Base-by-base conservation (phyloP, 2,329 filamentous ascomycete species). In the Exophiala sideris region DNA sequence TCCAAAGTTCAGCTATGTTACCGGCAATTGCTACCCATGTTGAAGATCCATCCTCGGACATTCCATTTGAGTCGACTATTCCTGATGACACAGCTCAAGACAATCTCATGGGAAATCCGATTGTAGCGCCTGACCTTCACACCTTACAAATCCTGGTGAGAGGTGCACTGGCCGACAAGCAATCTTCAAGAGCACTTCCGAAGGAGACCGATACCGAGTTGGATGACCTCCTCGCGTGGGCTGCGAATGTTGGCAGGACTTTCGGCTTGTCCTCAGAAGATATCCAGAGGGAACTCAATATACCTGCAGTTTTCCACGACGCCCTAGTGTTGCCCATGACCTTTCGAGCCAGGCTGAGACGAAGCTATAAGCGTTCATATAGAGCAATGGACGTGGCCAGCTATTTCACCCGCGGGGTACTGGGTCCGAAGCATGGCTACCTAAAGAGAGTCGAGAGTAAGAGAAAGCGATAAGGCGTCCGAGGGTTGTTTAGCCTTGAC, bases 131-230 rank as follows among this genome's bases (percentile, higher is more conserved):
- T n/a, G 54, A 58, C 33, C 20, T 58, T 36, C 53, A 50, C 18
- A 63, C 62, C 12, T 45, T 63, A 20, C 52, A 61, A 16, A 58
- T 64, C 36, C 51, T 64, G n/a, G 54, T 62, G 11, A 54, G 52
- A 40, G 52, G 38, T 18, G 59, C 61, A 6, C 8, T 60, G 10
- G 29, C 40, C n/a, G 59, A 63, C 33, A 55, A 46, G 39, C 8
- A 39, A 12, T 32, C 48, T n/a, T 5, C 11, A 3, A 3, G 29
- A 45, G 39, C 14, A n/a, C n/a, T 21, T 33, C 18, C 39, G 12
- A 21, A 38, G n/a, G 34, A 51, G 5, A 12, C 18, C 5, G 11
- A 45, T 38, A 16, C 29, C 8, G 54, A 60, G 20, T 45, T 60
- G 8, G 45, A 57, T 32, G 12, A 52, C 8, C 16, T 60, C 2